phyloP scores from a whole-genome alignment of 495 filamentous ascomycete genomes.

The Neurospora africana region DNA sequence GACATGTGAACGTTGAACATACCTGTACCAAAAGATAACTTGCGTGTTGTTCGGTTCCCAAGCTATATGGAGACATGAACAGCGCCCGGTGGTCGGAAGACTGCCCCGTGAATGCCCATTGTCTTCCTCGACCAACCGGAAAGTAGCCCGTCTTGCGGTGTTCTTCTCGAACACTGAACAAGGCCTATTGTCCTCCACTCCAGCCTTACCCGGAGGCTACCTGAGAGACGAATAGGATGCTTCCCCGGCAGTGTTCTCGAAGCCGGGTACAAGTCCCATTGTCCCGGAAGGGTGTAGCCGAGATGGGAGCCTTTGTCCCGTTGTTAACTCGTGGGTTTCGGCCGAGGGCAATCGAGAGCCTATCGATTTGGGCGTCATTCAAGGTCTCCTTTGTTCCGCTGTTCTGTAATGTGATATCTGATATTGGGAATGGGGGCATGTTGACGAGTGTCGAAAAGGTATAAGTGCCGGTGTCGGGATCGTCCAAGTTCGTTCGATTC shows the following conservation, averaged over 20 bases:
- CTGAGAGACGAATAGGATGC: not conserved
- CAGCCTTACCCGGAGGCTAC: not conserved
- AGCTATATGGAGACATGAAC: not conserved
- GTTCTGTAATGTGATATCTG: not conserved
- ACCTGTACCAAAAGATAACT: not conserved
- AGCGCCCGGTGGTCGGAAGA: not conserved
- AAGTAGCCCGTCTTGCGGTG: not conserved
- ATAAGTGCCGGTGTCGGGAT: not conserved
- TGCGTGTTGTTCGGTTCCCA: not conserved
- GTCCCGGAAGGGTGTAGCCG: not conserved
- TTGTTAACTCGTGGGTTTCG: not conserved
- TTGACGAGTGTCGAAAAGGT: not conserved
- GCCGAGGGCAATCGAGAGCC: not conserved
- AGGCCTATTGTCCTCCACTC: not conserved
- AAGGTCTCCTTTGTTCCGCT: not conserved
- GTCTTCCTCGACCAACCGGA: not conserved
- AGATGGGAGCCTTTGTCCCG: not conserved
- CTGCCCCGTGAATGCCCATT: not conserved
- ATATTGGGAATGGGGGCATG: not conserved
- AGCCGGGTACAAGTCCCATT: not conserved
- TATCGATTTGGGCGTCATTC: not conserved
- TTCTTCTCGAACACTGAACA: not conserved
- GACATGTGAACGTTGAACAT: not conserved
- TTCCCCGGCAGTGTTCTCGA: not conserved
- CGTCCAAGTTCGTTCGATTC: not conserved